Evolutionary conservation across 176 grass and related monocot species (phyloP).

Genomic region (Urochloa ruziziensis): DNA sequence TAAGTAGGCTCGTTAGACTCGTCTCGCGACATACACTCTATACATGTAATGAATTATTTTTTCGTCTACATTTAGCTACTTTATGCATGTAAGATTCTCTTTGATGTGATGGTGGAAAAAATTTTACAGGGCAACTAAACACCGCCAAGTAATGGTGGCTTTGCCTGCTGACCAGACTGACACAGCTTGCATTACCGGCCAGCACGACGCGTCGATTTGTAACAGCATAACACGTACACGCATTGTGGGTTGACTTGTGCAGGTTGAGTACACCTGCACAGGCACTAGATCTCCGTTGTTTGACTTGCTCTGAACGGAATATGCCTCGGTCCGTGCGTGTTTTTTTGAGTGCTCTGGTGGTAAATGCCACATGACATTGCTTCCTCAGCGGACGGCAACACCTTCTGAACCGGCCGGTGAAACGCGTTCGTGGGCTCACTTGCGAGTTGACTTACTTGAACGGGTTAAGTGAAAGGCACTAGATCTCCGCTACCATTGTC

Average conservation of each 20-base stretch:
- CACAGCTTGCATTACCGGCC: too few species aligned
- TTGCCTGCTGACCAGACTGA: too few species aligned
- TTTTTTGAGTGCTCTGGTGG: not conserved
- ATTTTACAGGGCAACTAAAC: too few species aligned
- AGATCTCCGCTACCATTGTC: not conserved
- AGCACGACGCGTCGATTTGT: not conserved
- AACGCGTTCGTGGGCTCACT: not conserved
- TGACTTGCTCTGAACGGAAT: not conserved
- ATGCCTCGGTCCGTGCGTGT: not conserved
- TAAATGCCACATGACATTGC: slow-evolving; percentile 4
- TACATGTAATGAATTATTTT: too few species aligned
- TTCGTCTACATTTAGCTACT: too few species aligned
- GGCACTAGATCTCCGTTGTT: slow-evolving; percentile 18
- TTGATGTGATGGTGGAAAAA: too few species aligned
- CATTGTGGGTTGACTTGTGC: not conserved
- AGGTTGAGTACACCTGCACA: not conserved
- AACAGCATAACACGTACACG: not conserved
- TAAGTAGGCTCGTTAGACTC: too few species aligned
- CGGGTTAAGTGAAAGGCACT: not conserved
- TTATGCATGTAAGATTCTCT: too few species aligned
- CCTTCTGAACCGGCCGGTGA: not conserved
- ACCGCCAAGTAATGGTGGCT: too few species aligned
- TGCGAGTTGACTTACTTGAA: not conserved
- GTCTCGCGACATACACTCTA: too few species aligned
- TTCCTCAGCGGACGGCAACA: not conserved